Base-by-base conservation (phyloP, 2,329 filamentous ascomycete species). In the Sarocladiaceae sp. region DNA sequence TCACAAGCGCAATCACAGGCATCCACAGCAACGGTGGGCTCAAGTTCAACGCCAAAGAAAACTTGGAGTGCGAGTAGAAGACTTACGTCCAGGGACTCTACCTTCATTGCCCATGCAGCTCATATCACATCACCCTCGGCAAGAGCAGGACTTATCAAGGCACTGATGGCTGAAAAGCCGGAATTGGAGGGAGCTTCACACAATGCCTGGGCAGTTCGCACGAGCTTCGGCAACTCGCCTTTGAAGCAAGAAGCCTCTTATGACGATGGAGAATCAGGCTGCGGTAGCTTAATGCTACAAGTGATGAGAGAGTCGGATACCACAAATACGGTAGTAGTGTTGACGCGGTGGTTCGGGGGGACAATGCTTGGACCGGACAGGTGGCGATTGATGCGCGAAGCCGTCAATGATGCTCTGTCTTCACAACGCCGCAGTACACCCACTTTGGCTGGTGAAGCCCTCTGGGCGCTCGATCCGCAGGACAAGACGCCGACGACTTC, bases 341-440 rank as follows among this genome's bases (percentile, higher is more conserved):
- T 85, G 58, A 80, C 78, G 15, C 71, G 82, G 31, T 86, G 81
- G 81, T 86, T 78, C 55, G 82, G 82, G 18, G 82, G 82, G 7
- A 67, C 80, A 10, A 75, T 85, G 72, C 71, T 86, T 2, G 82
- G 82, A 0, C 75, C 78, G 0, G 82, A 85, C 59, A 73, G 82
- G 17, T 86, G 80, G 80, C 72, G 80, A 12, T 72, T 85, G 54
- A 85, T 85, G 78, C 73, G 77, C 3, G 76, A 77, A 54, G 79
- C 77, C 37, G 72, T 80, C 46, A 73, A 75, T 29, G 76, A 79
- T 42, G 79, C 78, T 2, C 65, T 86, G 17, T 74, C 79, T 1
- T 77, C 73, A 0, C 76, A 66, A 69, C 51, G 65, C 62, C 59
- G 71, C n/a, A n/a, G n/a, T 63, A 59, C 73, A 65, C 28, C 61